A percentile compares a stretch with the other conserved stretches of the same genome.
phyloP scores from a whole-genome alignment of 2,329 filamentous ascomycete genomes.

The Blumeriella jaapii region DNA sequence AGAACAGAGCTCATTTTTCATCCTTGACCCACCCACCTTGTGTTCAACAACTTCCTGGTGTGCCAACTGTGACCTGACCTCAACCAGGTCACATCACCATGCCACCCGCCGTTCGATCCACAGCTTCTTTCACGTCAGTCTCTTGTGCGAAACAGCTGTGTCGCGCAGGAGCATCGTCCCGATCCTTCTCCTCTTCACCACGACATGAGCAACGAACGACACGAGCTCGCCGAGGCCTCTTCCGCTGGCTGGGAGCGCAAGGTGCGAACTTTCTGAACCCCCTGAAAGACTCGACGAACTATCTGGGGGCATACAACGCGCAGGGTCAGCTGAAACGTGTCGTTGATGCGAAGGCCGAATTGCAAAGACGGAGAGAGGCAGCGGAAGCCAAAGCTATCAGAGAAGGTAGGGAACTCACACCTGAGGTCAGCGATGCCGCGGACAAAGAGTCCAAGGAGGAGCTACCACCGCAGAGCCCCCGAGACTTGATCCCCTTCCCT shows the following conservation, averaged over 20 bases:
- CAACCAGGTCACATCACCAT: conserved; percentile 18
- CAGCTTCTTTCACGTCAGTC: conserved; percentile 12
- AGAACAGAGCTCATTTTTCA: conserved; percentile 2
- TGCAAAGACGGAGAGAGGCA: not conserved
- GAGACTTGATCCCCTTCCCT: conserved; percentile 42
- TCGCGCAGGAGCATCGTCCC: conserved; percentile 14
- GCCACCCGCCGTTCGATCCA: conserved; percentile 23
- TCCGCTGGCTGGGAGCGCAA: conserved; percentile 22
- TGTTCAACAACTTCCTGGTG: conserved; percentile 7
- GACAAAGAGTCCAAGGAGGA: conserved; percentile 6
- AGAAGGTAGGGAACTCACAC: too few relatives aligned
- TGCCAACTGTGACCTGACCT: conserved; percentile 6
- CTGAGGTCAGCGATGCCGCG: too few relatives aligned
- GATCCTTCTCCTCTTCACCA: conserved; percentile 25
- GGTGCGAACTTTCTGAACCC: conserved; percentile 24
- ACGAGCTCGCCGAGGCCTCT: conserved; percentile 22
- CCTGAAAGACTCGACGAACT: conserved; percentile 24
- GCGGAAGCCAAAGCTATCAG: too few relatives aligned
- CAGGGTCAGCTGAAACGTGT: conserved; percentile 23
- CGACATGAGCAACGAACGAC: conserved; percentile 20
- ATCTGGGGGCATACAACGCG: conserved; percentile 23
- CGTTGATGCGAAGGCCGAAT: conserved; percentile 4
- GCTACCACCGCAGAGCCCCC: conserved; percentile 14
- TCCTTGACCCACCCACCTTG: conserved; percentile 1
- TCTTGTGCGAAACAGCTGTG: conserved; percentile 19